Evolutionary conservation across 805 yeast genomes (phyloP), one percentile per base, ranked within the genome.

Genomic region (Cyberlindnera americana): DNA sequence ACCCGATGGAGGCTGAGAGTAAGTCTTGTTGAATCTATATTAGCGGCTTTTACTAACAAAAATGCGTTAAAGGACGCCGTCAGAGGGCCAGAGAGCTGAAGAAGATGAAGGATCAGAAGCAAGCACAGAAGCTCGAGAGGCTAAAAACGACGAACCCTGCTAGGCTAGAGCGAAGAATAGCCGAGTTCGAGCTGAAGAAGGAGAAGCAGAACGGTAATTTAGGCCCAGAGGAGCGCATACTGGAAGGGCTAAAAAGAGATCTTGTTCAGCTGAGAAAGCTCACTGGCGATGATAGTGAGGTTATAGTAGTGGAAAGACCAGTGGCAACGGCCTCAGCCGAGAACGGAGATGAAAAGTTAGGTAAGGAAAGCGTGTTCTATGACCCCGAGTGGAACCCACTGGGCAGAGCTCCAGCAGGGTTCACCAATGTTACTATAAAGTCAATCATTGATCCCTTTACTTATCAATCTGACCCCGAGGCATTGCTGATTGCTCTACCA

Each of bases 341-440:
- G n/a, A n/a, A 18, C 2, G 34, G 26, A 9, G 24, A 22, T 1
- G 22, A 19, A 42, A 44, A 65, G 53, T 59, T 74, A 50, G 81
- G 79, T 2, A 52, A 48, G 21, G 60, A 66, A 27, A 78, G 85
- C 7, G 64, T 78, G 2, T 81, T 73, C 53, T 79, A 75, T 57
- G 82, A 81, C 49, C 78, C 81, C 5, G 85, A 81, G 45, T 70
- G 83, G 64, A 81, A 81, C 44, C 79, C 82, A 3, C 52, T 69
- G 5, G 88, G 88, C 0, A 59, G 52, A 34, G 75, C 79, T 0
- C 83, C 84, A 0, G 37, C 44, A 4, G 50, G 60, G 14, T 48
- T 48, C 29, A 18, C 29, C 14, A 40, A 43, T 17, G 25, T 31
- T 19, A 13, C 32, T 3, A 9, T 38, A 2, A 6, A 25, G 3